Percentiles rank a stretch among this genome's conserved stretches.
Conservation (phyloP, 1,284 basidiomycete genomes). For the Moniliophthora roreri region DNA sequence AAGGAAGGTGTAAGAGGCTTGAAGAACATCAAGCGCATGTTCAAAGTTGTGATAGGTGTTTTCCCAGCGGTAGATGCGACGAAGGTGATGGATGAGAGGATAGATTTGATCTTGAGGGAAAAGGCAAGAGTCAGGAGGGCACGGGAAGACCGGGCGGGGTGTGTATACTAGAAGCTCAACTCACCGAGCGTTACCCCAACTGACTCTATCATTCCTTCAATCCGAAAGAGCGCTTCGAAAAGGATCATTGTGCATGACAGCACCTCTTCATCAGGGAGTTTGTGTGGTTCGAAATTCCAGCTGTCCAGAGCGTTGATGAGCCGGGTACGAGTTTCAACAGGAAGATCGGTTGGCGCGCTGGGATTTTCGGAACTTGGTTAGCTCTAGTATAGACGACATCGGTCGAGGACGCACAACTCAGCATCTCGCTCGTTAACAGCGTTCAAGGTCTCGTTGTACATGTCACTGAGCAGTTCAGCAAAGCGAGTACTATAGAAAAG, state of each 20-base stretch:
- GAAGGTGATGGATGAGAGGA: constrained; percentile 77
- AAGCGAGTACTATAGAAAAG: constrained; percentile 41
- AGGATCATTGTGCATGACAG: constrained; percentile 79
- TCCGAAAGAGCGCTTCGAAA: constrained; percentile 70
- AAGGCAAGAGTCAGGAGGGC: constrained; percentile 11
- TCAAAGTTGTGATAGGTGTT: constrained; percentile 97
- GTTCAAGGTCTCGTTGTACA: constrained; percentile 76
- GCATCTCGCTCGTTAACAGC: constrained; percentile 63
- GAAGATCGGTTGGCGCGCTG: constrained; percentile 32
- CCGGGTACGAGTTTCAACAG: constrained; percentile 41
- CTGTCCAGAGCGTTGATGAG: constrained; percentile 68
- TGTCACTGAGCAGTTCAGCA: constrained; percentile 79
- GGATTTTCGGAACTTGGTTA: constrained; percentile 12
- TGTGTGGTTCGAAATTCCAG: constrained; percentile 89
- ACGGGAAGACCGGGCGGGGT: constrained; percentile 14
- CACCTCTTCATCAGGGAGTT: constrained; percentile 76
- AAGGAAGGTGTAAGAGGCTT: constrained; percentile 87
- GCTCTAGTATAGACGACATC: neutral
- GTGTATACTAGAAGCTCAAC: constrained; percentile 30
- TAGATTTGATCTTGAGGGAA: constrained; percentile 61
- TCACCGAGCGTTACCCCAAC: constrained; percentile 67
- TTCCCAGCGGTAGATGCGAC: constrained; percentile 81
- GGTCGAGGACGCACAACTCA: constrained; percentile 37
- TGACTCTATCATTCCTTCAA: constrained; percentile 72
- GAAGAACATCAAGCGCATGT: constrained; percentile 92